These are phyloP conservation scores for Seminavis robusta DNA, from an alignment of 108 stramenopile genomes.

Conservation along the genomic window DNA sequence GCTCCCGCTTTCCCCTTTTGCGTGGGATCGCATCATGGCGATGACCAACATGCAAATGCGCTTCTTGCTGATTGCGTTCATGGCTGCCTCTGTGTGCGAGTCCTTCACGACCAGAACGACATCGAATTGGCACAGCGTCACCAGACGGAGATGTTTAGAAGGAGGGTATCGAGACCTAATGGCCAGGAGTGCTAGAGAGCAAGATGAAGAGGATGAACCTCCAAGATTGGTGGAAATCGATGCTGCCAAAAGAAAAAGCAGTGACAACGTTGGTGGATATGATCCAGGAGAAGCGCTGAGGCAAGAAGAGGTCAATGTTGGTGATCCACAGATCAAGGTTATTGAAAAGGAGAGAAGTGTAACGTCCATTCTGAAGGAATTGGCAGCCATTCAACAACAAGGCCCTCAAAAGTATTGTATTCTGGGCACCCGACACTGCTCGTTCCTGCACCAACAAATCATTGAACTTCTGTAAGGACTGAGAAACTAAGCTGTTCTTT, in stretches of 20 bases:
- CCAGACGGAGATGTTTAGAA: too few species aligned
- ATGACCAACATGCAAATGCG: too few species aligned
- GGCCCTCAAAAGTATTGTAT: constrained; percentile 92
- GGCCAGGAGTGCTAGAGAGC: too few species aligned
- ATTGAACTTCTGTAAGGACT: constrained; percentile 85
- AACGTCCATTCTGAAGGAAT: constrained; percentile 82
- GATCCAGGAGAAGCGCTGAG: constrained; percentile 34
- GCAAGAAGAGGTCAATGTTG: constrained; percentile 37
- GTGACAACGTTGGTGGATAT: constrained; percentile 33
- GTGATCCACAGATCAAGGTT: constrained; percentile 58
- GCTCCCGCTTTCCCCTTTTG: too few species aligned
- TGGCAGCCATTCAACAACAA: constrained; percentile 88
- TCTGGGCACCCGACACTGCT: constrained; percentile 92
- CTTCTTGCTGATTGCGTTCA: too few species aligned
- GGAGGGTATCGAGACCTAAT: too few species aligned
- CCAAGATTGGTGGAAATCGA: too few species aligned
- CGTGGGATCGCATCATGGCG: too few species aligned
- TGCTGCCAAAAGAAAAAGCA: not conserved
- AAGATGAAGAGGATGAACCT: too few species aligned
- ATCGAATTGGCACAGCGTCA: too few species aligned
- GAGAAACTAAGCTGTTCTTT: not conserved
- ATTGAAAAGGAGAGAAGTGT: constrained; percentile 63
- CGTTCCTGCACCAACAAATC: constrained; percentile 92
- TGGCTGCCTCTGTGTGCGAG: too few species aligned
- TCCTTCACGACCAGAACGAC: too few species aligned